Percentiles rank a stretch among this genome's conserved stretches.
phyloP scores from a whole-genome alignment of 352 stramenopile genomes.

The Pythium rhizo-oryzae region DNA sequence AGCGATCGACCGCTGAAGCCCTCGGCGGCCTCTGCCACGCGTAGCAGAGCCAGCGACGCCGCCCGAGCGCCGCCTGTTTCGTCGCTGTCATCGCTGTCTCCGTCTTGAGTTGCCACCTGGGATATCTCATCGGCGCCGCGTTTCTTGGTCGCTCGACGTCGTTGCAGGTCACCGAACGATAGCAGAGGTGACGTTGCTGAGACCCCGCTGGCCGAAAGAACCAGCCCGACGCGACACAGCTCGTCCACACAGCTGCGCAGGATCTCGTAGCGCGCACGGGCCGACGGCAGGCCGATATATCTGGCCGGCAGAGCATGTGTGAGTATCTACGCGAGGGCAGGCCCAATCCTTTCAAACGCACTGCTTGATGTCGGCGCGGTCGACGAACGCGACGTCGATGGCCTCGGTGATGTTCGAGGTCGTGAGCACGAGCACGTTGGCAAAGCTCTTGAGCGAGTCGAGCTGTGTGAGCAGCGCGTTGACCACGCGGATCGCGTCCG shows the following conservation, averaged over 20 bases:
- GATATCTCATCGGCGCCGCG: conserved; percentile 42
- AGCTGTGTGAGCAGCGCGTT: conserved; percentile 92
- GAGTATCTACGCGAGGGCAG: not conserved
- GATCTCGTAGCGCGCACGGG: conserved; percentile 80
- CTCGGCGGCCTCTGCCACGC: conserved; percentile 49
- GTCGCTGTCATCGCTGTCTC: conserved; percentile 7
- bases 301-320: conserved; percentile 24
- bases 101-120: conserved; percentile 11
- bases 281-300: conserved; percentile 66
- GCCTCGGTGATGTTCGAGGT: conserved; percentile 93
- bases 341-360: conserved; percentile 37
- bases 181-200: conserved; percentile 17
- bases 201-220: conserved; percentile 25
- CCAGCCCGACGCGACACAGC: conserved; percentile 71
- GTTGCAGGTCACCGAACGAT: conserved; percentile 32
- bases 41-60: conserved; percentile 40
- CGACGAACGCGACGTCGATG: conserved; percentile 93
- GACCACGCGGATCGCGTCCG: conserved; percentile 91
- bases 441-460: conserved; percentile 78
- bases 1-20: conserved; percentile 77
- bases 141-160: conserved; percentile 37
- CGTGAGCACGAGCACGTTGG: conserved; percentile 93
- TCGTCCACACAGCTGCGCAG: conserved; percentile 83
- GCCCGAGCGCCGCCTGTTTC: no score
- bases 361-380: conserved; percentile 93